phyloP scores from a whole-genome alignment of 2,329 filamentous ascomycete species.

The Pestalotiopsis sp. region DNA sequence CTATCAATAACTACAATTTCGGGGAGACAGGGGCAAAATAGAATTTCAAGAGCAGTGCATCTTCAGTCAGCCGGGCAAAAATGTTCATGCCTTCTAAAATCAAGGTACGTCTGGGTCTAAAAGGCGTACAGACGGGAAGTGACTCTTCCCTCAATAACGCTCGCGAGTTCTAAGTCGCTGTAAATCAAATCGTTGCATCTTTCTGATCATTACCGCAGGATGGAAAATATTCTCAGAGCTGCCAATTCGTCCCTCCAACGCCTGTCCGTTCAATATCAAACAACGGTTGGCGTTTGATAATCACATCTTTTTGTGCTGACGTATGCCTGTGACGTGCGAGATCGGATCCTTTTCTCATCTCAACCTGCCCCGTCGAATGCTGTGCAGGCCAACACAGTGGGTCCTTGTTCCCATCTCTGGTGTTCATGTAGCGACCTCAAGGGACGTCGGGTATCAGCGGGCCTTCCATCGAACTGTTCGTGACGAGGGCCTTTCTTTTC shows the following conservation, averaged over 20 bases:
- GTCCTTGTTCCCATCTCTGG: neutral
- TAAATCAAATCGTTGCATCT: slow-evolving; percentile 5
- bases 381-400: neutral
- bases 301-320: neutral
- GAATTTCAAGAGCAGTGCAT: neutral
- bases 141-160: neutral
- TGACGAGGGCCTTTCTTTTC: slow-evolving; percentile 17
- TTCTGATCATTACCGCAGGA: neutral
- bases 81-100: slow-evolving; percentile 1
- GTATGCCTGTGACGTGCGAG: neutral
- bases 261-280: neutral
- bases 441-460: neutral
- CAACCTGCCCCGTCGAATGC: neutral
- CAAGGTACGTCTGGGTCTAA: neutral
- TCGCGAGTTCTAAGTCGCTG: neutral
- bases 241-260: neutral
- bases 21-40: neutral
- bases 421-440: neutral
- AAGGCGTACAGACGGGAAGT: neutral
- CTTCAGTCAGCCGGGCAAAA: too few relatives aligned
- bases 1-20: too few relatives aligned
- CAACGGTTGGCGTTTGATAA: neutral
- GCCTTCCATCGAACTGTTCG: neutral
- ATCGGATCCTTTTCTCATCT: neutral
- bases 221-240: neutral